A percentile compares a stretch with the other conserved stretches of the same genome.
Conservation (phyloP, 306 rosid species). For the Lathyrus tuberosus region DNA sequence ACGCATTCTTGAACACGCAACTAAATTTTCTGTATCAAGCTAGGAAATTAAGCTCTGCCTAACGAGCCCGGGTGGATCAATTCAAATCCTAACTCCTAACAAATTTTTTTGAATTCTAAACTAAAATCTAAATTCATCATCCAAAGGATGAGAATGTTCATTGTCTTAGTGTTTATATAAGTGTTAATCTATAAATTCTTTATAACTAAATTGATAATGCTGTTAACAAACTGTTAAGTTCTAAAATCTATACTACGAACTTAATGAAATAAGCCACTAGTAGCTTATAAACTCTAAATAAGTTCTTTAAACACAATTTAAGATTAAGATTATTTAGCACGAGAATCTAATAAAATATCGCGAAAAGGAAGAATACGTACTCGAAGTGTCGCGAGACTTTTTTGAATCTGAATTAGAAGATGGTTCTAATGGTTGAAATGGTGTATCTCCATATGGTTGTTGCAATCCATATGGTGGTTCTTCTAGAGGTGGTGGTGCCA, state of each 20-base stretch:
- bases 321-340: background rate
- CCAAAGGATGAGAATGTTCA: background rate
- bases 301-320: background rate
- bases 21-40: conserved; percentile 6
- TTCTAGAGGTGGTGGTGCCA: background rate
- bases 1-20: conserved; percentile 7
- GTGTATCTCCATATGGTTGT: background rate
- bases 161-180: too few relatives aligned
- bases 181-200: background rate
- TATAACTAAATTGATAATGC: background rate
- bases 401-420: background rate
- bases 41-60: too few relatives aligned
- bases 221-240: background rate
- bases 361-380: conserved; percentile 43
- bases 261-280: background rate
- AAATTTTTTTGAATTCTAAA: conserved; percentile 29
- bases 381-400: background rate
- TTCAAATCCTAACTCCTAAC: too few relatives aligned
- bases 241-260: background rate
- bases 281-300: background rate
- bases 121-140: conserved; percentile 3
- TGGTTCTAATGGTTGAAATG: background rate
- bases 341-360: background rate
- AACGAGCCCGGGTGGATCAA: too few relatives aligned
- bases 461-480: background rate